A percentile compares a stretch with the other conserved stretches of the same genome.
phyloP scores from a whole-genome alignment of 805 yeast species.

The Monosporozyma siamensis region DNA sequence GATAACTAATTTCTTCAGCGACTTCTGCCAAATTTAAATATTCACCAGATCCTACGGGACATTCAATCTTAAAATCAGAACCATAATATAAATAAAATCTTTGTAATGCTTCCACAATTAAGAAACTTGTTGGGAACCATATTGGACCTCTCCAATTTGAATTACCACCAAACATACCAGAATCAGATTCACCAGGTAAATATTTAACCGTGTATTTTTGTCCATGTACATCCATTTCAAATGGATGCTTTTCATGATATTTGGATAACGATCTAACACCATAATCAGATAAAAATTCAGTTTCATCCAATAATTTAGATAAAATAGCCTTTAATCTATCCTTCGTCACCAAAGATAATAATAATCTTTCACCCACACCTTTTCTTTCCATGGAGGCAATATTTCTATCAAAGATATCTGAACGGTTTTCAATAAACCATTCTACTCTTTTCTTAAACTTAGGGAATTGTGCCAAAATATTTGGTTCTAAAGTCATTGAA shows the following conservation, averaged over 20 bases:
- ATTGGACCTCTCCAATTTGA: slow-evolving; percentile 97
- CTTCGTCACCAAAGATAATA: slow-evolving; percentile 70
- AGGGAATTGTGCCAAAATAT: slow-evolving; percentile 66
- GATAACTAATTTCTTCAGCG: slow-evolving; percentile 83
- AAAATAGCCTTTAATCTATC: slow-evolving; percentile 71
- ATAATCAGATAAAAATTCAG: slow-evolving; percentile 73
- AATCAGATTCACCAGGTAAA: slow-evolving; percentile 81
- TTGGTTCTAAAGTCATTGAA: slow-evolving; percentile 80
- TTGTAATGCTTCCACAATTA: slow-evolving; percentile 78
- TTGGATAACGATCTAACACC: slow-evolving; percentile 87
- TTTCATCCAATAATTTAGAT: slow-evolving; percentile 73
- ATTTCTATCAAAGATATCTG: slow-evolving; percentile 65
- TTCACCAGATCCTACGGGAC: slow-evolving; percentile 82
- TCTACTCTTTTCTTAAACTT: slow-evolving; percentile 72
- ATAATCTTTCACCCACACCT: slow-evolving; percentile 76
- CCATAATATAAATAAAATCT: slow-evolving; percentile 86
- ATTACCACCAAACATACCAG: slow-evolving; percentile 93
- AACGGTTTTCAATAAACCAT: slow-evolving; percentile 72
- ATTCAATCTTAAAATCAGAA: slow-evolving; percentile 72
- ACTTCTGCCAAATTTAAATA: slow-evolving; percentile 74
- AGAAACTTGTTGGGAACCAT: slow-evolving; percentile 90
- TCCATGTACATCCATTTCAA: slow-evolving; percentile 76
- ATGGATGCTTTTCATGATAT: slow-evolving; percentile 77
- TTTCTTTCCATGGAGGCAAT: slow-evolving; percentile 76
- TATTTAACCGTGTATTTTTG: slow-evolving; percentile 60